Conservation (phyloP, 768 basidiomycete species). For the Serendipita vermifera region DNA sequence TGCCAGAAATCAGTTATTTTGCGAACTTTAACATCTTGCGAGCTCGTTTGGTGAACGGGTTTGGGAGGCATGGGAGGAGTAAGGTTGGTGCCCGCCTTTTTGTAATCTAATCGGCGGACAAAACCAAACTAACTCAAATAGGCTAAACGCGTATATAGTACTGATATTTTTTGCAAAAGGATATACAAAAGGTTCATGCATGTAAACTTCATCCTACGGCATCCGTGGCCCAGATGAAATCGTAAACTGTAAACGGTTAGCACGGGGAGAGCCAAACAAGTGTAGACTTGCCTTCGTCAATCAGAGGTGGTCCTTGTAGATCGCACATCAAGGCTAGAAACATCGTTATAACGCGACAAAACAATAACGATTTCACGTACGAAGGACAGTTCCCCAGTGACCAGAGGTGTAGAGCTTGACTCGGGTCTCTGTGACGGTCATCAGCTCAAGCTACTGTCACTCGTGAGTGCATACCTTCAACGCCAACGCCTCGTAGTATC, state of each 20-base stretch:
- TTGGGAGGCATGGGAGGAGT: no score
- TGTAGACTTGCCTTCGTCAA: not conserved
- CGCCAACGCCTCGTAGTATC: conserved; percentile 16
- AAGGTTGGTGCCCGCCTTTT: no score
- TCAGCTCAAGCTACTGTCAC: conserved; percentile 13
- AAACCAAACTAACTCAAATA: no score
- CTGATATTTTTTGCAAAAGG: no score
- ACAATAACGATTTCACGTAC: not conserved
- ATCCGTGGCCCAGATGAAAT: not conserved
- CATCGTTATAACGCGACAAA: not conserved
- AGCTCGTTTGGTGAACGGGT: no score
- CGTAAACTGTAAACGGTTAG: not conserved
- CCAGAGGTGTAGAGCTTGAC: conserved; percentile 14
- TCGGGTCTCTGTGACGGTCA: conserved; percentile 10
- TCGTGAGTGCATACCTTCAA: conserved; percentile 7
- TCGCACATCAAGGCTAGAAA: conserved; percentile 10
- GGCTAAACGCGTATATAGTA: no score
- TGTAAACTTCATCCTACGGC: no score
- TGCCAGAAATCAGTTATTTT: conserved; percentile 4
- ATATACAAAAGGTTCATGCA: no score
- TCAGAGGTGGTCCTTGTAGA: conserved; percentile 7
- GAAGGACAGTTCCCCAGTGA: conserved; percentile 14
- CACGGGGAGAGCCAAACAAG: not conserved
- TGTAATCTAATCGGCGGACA: no score
- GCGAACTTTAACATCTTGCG: not conserved